These are phyloP conservation scores for Tetratostichococcus sp. DNA, from an alignment of 139 green algal species.

Conservation along the genomic window DNA sequence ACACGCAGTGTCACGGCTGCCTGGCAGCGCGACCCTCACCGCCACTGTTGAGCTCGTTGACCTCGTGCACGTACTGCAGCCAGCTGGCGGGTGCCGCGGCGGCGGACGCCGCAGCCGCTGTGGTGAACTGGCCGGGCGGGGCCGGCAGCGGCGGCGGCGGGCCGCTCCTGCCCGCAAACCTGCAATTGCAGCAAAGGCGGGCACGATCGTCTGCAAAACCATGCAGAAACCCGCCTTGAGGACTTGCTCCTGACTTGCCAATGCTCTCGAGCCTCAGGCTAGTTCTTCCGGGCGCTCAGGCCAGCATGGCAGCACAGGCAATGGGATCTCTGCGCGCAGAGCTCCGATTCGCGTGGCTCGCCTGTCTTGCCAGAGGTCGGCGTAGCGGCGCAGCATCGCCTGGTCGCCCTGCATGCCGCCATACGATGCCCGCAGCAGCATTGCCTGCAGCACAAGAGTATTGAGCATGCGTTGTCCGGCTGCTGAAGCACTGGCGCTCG, in stretches of 20 bases:
- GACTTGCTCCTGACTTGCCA: no score
- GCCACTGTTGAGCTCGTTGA: constrained; percentile 8
- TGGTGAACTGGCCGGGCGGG: neutral
- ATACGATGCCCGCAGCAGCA: constrained; percentile 41
- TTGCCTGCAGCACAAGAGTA: neutral
- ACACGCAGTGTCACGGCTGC: neutral
- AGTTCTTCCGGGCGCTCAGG: no score
- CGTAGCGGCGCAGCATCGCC: constrained; percentile 37
- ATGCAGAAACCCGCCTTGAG: no score
- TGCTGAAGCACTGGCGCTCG: no score
- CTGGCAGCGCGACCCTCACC: neutral
- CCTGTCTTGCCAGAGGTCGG: constrained; percentile 21
- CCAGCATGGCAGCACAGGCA: no score
- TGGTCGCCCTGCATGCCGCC: constrained; percentile 52
- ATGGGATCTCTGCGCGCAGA: no score
- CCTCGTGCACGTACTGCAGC: constrained; percentile 19
- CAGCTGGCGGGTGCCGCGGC: neutral
- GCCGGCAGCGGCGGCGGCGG: neutral
- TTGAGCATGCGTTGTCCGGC: no score
- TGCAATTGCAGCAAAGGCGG: neutral
- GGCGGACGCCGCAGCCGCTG: neutral
- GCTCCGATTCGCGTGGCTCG: neutral
- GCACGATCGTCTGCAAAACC: neutral
- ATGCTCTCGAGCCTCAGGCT: no score
- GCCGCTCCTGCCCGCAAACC: neutral